Evolutionary conservation across 148 eudicot genomes (phyloP).

Genomic region (Fallopia convolvulus): DNA sequence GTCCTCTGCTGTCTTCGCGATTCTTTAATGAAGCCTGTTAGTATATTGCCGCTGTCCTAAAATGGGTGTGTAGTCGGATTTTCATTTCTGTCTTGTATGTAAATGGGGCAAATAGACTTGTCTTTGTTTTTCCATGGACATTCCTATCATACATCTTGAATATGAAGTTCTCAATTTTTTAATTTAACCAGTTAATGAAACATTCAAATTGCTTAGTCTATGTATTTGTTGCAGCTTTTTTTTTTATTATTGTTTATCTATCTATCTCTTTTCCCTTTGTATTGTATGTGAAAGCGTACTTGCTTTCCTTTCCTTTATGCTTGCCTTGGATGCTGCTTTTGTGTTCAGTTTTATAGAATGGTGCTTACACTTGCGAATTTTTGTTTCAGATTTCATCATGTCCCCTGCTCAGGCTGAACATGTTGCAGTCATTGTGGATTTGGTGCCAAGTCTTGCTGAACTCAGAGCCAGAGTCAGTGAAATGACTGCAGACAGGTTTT

Average conservation of each 20-base stretch:
- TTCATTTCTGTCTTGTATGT: background rate
- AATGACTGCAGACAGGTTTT: conserved; percentile 41
- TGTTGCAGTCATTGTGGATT: conserved; percentile 36
- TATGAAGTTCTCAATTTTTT: background rate
- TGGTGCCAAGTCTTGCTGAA: conserved; percentile 52
- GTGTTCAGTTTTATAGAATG: background rate
- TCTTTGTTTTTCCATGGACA: background rate
- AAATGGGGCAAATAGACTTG: background rate
- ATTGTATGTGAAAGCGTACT: background rate
- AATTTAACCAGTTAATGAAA: too few species aligned
- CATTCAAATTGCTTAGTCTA: background rate
- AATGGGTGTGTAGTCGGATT: background rate
- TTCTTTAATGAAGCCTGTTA: background rate
- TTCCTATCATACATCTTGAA: background rate
- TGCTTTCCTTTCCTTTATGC: background rate
- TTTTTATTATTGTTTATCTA: background rate
- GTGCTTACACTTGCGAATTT: background rate
- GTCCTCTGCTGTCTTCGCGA: background rate
- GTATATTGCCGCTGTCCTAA: background rate
- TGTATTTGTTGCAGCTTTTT: background rate
- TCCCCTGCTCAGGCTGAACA: conserved; percentile 58
- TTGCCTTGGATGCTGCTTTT: background rate
- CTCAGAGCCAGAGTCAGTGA: conserved; percentile 33
- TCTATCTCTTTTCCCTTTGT: background rate
- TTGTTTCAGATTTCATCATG: conserved; percentile 47